Evolutionary conservation across 179 eudicot genomes (phyloP).

Genomic region (Silene coronaria): DNA sequence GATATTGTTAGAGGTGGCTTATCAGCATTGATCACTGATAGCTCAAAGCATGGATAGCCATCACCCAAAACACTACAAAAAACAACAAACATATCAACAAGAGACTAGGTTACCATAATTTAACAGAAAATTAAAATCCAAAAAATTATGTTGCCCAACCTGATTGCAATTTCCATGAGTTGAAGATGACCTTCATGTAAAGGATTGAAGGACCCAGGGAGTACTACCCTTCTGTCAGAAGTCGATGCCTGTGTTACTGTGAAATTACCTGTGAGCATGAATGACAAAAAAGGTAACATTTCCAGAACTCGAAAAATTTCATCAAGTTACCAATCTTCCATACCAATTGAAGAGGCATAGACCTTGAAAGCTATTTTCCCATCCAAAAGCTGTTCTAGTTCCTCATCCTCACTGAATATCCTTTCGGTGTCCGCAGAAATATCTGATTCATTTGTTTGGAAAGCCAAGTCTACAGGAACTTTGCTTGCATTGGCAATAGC

Average conservation of each 20-base stretch:
- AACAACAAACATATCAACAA: not conserved
- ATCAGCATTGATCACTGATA: constrained; percentile 92
- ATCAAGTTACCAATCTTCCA: constrained; percentile 9
- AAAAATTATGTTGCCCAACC: constrained; percentile 35
- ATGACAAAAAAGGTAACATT: constrained; percentile 2
- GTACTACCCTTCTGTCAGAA: constrained; percentile 68
- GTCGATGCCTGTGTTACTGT: constrained; percentile 40
- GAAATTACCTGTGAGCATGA: constrained; percentile 20
- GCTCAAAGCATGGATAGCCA: constrained; percentile 90
- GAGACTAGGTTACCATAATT: not conserved
- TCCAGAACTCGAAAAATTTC: not conserved
- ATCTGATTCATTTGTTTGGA: constrained; percentile 54
- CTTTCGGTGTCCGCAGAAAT: constrained; percentile 42
- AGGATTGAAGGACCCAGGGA: constrained; percentile 93
- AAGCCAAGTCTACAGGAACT: constrained; percentile 32
- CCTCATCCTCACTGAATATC: constrained; percentile 60
- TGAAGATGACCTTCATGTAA: constrained; percentile 89
- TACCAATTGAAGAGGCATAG: constrained; percentile 71
- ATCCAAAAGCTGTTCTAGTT: constrained; percentile 71
- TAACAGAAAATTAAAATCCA: not conserved
- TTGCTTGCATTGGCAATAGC: constrained; percentile 71
- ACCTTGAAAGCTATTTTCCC: constrained; percentile 75
- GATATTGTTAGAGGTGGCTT: constrained; percentile 76
- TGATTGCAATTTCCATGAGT: constrained; percentile 80
- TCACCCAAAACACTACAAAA: constrained; percentile 64